Evolutionary conservation across 352 stramenopile species (phyloP).

Genomic region (Phytopythium boreale): DNA sequence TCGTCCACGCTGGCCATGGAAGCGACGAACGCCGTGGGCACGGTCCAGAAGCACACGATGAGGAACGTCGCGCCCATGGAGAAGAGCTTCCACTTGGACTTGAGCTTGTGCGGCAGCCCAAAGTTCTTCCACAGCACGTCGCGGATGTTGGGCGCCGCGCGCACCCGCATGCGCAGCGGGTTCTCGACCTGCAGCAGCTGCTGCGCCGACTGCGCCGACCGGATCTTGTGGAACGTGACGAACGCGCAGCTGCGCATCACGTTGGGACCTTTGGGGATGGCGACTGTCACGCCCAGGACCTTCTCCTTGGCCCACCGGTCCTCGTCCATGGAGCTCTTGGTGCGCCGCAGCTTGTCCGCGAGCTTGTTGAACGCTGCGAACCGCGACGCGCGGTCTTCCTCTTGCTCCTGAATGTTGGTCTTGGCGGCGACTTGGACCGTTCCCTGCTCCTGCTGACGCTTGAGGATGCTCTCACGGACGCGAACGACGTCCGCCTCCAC

Average conservation of each 20-base stretch:
- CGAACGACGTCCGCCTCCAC: conserved; percentile 48
- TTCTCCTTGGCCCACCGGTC: conserved; percentile 23
- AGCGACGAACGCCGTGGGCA: conserved; percentile 75
- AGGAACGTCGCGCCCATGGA: conserved; percentile 47
- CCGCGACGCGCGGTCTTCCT: conserved; percentile 7
- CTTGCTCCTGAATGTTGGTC: conserved; percentile 14
- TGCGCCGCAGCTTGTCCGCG: conserved; percentile 25
- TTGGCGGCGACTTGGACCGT: conserved; percentile 20
- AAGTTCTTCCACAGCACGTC: conserved; percentile 83
- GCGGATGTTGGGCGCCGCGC: conserved; percentile 57
- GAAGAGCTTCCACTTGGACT: conserved; percentile 61
- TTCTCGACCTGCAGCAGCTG: conserved; percentile 73
- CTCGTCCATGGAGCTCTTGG: conserved; percentile 27
- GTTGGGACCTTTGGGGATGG: conserved; percentile 32
- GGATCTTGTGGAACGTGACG: conserved; percentile 66
- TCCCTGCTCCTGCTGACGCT: conserved; percentile 40
- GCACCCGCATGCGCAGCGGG: conserved; percentile 53
- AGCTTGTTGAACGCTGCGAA: conserved; percentile 25
- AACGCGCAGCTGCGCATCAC: conserved; percentile 72
- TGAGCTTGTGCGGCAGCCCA: conserved; percentile 52
- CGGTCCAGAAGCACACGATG: conserved; percentile 77
- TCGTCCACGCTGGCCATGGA: conserved; percentile 68
- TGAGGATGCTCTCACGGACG: conserved; percentile 44
- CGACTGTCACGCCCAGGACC: conserved; percentile 25
- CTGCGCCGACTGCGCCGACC: conserved; percentile 60